Base-by-base conservation (phyloP, 805 yeast species). In the Debaryomyces tyrocola region DNA sequence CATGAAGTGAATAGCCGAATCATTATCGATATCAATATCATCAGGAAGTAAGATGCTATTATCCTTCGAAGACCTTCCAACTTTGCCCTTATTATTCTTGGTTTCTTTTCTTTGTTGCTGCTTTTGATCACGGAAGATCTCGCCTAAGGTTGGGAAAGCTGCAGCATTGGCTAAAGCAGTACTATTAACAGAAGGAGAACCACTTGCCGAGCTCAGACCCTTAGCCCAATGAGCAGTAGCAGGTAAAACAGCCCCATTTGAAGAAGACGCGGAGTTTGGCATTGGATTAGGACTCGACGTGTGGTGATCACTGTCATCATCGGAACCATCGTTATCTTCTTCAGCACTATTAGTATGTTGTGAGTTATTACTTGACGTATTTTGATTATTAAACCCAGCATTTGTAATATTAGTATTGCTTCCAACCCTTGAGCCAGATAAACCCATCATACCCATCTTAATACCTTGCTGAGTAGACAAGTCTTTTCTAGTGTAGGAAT, bases 401-500 rank as follows among this genome's bases (percentile, higher is more conserved):
- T 45, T 47, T 59, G 67, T 51, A 37, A 50, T 53, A 44, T 54
- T 52, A 27, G 57, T 46, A 35, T 48, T 50, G 40, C 60, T 53
- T 27, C 49, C 48, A 31, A 28, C 40, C 60, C 51, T 44, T 14
- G 47, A 43, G 15, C 52, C 52, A 4, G 53, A 41, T 55, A 63
- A 54, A 10, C 73, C 74, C 58, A 69, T 66, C 73, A 69, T 71
- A 41, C 75, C 70, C 78, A 80, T 80, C 58, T 79, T 82, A 53
- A 80, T 74, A 56, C 83, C 82, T 54, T 82, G 83, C 63, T 87
- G 85, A 3, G 94, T 87, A 4, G 90, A 83, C 58, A 88, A 74
- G 60, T 88, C 95, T 60, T 88, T 90, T 66, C 97, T 83, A 21
- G 96, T 89, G 69, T 88, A 92, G 9, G 96, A 87, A 59, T 94